A percentile compares a stretch with the other conserved stretches of the same genome.
phyloP scores from a whole-genome alignment of 2,329 filamentous ascomycete genomes.

The Fusarium humuli region DNA sequence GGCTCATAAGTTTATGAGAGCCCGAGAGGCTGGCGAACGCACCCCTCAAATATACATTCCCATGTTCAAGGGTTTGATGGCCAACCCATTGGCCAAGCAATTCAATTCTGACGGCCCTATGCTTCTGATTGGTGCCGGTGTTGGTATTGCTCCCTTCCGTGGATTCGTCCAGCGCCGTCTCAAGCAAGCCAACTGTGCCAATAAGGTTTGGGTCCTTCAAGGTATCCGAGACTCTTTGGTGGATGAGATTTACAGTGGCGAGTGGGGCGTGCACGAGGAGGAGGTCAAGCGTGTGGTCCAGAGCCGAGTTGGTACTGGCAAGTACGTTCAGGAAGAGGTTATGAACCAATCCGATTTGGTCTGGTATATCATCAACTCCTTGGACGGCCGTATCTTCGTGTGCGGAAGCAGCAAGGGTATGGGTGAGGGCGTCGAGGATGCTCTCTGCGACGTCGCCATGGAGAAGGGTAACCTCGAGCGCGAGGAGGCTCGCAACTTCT shows the following conservation, averaged over 20 bases:
- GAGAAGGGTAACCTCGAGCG: slow-evolving; percentile 86
- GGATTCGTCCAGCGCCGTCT: slow-evolving; percentile 95
- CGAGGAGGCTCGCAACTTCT: slow-evolving; percentile 87
- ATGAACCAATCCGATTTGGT: slow-evolving; percentile 92
- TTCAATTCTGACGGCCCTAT: slow-evolving; percentile 96
- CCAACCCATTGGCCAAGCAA: slow-evolving; percentile 91
- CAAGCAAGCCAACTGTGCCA: slow-evolving; percentile 94
- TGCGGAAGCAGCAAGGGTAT: slow-evolving; percentile 96
- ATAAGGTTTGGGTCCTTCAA: slow-evolving; percentile 98
- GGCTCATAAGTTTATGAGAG: slow-evolving; percentile 76
- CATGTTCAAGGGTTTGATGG: slow-evolving; percentile 99
- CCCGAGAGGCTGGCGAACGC: slow-evolving; percentile 70
- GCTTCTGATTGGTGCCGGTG: slow-evolving; percentile 95
- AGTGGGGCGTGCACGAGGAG: slow-evolving; percentile 93
- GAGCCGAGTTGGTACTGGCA: slow-evolving; percentile 79
- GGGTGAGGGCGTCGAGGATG: slow-evolving; percentile 94
- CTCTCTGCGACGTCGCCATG: slow-evolving; percentile 91
- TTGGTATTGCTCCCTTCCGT: slow-evolving; percentile 96
- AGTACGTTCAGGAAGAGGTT: slow-evolving; percentile 97
- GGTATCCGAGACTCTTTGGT: slow-evolving; percentile 93
- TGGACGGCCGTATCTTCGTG: slow-evolving; percentile 97
- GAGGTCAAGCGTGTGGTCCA: slow-evolving; percentile 86
- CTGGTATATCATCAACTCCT: slow-evolving; percentile 95
- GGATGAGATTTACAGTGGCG: slow-evolving; percentile 95
- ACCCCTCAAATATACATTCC: slow-evolving; percentile 78